phyloP scores from a whole-genome alignment of 106 monocot species.

The Dendrobium officinale region DNA sequence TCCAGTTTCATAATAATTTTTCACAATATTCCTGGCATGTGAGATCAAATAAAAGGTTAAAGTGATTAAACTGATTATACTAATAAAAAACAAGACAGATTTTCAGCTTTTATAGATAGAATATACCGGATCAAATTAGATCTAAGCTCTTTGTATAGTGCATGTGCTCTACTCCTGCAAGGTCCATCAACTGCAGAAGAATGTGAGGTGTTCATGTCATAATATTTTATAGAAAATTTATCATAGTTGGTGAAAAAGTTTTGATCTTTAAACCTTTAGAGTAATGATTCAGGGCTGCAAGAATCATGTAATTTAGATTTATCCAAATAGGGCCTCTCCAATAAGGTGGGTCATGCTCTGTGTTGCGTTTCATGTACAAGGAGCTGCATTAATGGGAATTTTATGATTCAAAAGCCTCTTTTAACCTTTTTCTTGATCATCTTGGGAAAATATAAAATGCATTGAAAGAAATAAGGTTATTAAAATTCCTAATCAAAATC shows the following conservation, averaged over 20 bases:
- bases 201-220: neutral
- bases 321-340: constrained; percentile 99
- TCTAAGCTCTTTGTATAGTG: constrained; percentile 68
- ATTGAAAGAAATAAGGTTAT: no score
- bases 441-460: no score
- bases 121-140: constrained; percentile 75
- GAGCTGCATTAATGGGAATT: constrained; percentile 35
- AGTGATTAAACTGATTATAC: neutral
- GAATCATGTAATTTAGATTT: constrained; percentile 96
- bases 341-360: constrained; percentile 94
- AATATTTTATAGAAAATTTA: neutral
- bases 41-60: neutral
- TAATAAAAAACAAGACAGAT: neutral
- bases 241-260: neutral
- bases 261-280: constrained; percentile 46
- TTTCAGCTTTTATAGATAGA: neutral
- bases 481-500: no score
- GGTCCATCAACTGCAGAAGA: constrained; percentile 69
- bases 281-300: constrained; percentile 82
- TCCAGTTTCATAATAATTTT: constrained; percentile 66
- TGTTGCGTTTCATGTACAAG: constrained; percentile 92
- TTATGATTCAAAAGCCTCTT: neutral
- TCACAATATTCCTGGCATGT: constrained; percentile 68
- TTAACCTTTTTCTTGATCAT: neutral
- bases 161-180: constrained; percentile 32